Conservation (phyloP, 257 asterid species). For the Capsicum chinense region DNA sequence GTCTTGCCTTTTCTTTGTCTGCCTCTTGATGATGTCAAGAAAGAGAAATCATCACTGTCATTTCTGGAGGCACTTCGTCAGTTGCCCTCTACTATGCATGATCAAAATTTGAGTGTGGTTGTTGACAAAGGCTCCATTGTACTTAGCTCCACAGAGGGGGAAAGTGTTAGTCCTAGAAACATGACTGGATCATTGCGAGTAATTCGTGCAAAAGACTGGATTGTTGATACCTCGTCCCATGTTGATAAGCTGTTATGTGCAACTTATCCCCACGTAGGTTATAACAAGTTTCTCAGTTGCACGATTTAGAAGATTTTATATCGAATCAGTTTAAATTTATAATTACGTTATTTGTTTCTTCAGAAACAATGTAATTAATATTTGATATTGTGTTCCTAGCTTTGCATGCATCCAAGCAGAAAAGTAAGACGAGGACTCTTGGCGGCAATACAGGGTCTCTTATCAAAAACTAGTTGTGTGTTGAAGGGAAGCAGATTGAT, state of each 20-base stretch:
- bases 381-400: slow-evolving; percentile 50
- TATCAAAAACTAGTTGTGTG: slow-evolving; percentile 65
- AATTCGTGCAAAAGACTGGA: slow-evolving; percentile 75
- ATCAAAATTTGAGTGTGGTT: slow-evolving; percentile 42
- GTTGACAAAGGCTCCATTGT: slow-evolving; percentile 35
- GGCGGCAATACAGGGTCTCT: slow-evolving; percentile 64
- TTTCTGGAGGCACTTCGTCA: slow-evolving; percentile 77
- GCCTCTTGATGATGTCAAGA: slow-evolving; percentile 37
- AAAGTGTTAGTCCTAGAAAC: slow-evolving; percentile 35
- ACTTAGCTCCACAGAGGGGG: slow-evolving; percentile 40
- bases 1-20: slow-evolving; percentile 44
- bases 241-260: slow-evolving; percentile 77
- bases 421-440: slow-evolving; percentile 73
- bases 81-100: slow-evolving; percentile 54
- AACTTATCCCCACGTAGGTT: slow-evolving; percentile 88
- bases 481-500: slow-evolving; percentile 79
- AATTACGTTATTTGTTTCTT: background rate
- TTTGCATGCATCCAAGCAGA: slow-evolving; percentile 76
- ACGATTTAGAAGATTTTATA: background rate
- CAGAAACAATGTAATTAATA: slow-evolving; percentile 21
- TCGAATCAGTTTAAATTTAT: slow-evolving; percentile 25
- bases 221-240: slow-evolving; percentile 61
- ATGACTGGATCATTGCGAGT: slow-evolving; percentile 62
- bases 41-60: slow-evolving; percentile 62
- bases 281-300: slow-evolving; percentile 26